A percentile compares a stretch with the other conserved stretches of the same genome.
phyloP scores from a whole-genome alignment of 108 stramenopile species.

The Nannochloropsis granulata region DNA sequence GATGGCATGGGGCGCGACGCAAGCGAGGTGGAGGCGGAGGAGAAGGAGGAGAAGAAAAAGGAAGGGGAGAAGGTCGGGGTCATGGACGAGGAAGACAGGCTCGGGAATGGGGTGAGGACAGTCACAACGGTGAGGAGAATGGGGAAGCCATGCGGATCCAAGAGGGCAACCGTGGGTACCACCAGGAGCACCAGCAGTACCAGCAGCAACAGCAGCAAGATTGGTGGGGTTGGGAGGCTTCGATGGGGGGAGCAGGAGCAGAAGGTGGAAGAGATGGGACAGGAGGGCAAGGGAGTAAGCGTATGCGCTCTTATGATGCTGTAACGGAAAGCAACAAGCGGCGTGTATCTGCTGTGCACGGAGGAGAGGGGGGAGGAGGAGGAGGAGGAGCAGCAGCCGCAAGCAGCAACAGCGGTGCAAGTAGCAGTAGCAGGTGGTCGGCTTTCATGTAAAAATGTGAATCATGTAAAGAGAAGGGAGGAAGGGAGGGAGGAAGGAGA shows the following conservation, averaged over 20 bases:
- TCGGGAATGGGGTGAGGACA: background rate
- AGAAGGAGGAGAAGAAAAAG: background rate
- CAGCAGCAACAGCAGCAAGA: background rate
- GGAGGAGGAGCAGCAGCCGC: too few species aligned
- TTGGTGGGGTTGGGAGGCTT: too few species aligned
- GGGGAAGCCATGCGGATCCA: background rate
- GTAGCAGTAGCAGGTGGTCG: too few species aligned
- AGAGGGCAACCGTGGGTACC: background rate
- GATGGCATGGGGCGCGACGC: background rate
- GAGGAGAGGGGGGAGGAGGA: too few species aligned
- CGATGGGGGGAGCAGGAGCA: too few species aligned
- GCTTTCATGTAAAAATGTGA: background rate
- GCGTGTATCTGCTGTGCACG: too few species aligned
- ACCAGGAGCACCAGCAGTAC: background rate
- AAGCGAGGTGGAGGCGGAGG: background rate
- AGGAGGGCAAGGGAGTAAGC: too few species aligned
- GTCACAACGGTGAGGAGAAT: background rate
- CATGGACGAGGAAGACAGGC: background rate
- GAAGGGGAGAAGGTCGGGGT: background rate
- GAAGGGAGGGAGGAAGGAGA: background rate
- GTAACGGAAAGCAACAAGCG: too few species aligned
- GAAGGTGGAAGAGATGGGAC: too few species aligned
- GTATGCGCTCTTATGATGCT: too few species aligned
- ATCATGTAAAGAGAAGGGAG: background rate
- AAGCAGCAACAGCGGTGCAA: too few species aligned